Evolutionary conservation across 2,329 filamentous ascomycete genomes (phyloP).

Genomic region (Apiospora arundinis): DNA sequence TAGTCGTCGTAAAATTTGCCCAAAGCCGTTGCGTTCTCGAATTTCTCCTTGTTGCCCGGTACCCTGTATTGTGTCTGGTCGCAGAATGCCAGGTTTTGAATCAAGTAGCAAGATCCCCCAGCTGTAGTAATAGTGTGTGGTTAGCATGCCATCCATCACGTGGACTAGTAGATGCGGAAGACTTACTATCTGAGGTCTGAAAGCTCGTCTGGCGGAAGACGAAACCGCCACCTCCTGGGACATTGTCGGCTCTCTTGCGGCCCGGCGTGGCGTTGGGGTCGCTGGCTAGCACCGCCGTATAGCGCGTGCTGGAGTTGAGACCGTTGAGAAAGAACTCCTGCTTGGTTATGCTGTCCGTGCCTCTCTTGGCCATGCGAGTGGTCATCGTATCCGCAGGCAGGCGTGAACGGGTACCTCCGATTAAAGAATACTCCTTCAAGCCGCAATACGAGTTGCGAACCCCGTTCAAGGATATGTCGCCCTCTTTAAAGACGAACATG

Average conservation of each 20-base stretch:
- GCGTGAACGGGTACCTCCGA: slow-evolving; percentile 52
- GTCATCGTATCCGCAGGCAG: slow-evolving; percentile 51
- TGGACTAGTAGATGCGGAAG: background rate
- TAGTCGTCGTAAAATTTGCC: slow-evolving; percentile 79
- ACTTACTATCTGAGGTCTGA: slow-evolving; percentile 76
- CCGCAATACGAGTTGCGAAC: slow-evolving; percentile 85
- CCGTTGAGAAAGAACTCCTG: slow-evolving; percentile 87
- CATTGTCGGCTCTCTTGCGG: slow-evolving; percentile 58
- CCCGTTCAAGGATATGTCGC: slow-evolving; percentile 67
- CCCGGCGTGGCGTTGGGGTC: slow-evolving; percentile 41
- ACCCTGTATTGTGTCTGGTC: slow-evolving; percentile 89
- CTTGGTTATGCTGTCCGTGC: slow-evolving; percentile 71
- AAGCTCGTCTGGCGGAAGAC: slow-evolving; percentile 79
- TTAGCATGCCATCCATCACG: background rate
- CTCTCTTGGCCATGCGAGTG: slow-evolving; percentile 73
- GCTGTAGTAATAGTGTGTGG: slow-evolving; percentile 14
- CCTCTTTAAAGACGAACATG: slow-evolving; percentile 75
- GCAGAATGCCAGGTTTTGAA: slow-evolving; percentile 90
- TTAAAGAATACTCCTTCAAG: slow-evolving; percentile 68
- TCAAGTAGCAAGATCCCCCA: slow-evolving; percentile 69
- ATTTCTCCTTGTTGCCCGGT: slow-evolving; percentile 74
- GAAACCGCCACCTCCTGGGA: slow-evolving; percentile 74
- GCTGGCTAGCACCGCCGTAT: slow-evolving; percentile 75
- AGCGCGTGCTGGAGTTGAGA: slow-evolving; percentile 74
- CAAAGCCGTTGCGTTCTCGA: slow-evolving; percentile 66